Conservation (phyloP, 208 protist species). For the Acanthamoeba royreba region DNA sequence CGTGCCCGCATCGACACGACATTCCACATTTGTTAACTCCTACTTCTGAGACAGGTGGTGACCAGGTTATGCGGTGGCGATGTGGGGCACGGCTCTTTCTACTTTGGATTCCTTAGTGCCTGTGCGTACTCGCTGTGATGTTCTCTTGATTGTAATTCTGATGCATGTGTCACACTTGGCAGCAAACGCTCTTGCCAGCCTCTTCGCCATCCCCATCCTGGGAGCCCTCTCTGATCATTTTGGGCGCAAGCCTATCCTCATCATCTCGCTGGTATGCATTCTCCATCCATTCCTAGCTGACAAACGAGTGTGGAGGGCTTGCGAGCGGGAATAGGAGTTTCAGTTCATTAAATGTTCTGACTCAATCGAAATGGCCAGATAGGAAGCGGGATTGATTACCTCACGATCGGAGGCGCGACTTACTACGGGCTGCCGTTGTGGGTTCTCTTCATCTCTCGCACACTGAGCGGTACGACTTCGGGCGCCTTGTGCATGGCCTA, state of each 20-base stretch:
- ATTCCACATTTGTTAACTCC: no score
- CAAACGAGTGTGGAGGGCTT: no score
- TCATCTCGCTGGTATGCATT: not conserved
- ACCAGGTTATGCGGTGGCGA: not conserved
- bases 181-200: not conserved
- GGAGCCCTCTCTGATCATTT: not conserved
- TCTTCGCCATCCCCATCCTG: not conserved
- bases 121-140: not conserved
- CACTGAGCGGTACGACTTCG: not conserved
- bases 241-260: not conserved
- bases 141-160: not conserved
- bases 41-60: not conserved
- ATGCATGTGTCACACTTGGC: not conserved
- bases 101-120: not conserved
- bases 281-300: not conserved
- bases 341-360: no score
- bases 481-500: not conserved
- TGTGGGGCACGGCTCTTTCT: not conserved
- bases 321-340: not conserved
- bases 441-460: not conserved
- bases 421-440: not conserved
- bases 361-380: not conserved
- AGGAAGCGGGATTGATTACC: not conserved
- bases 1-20: no score
- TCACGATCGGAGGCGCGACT: not conserved